These are phyloP conservation scores for Cicer chorassanicum DNA, from an alignment of 306 rosid genomes.

Conservation along the genomic window DNA sequence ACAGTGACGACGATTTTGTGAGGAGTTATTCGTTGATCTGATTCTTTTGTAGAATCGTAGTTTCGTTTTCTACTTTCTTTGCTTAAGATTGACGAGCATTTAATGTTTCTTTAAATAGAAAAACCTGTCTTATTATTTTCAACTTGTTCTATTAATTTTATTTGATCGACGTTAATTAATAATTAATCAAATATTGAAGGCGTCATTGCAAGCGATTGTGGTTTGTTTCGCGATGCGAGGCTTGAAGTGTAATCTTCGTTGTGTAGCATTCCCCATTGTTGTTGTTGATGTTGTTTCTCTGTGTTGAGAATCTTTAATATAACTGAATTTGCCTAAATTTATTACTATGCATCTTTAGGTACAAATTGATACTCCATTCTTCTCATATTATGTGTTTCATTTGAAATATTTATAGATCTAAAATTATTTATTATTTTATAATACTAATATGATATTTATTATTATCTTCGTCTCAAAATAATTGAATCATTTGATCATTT, in stretches of 20 bases:
- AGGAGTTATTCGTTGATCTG: conserved; percentile 19
- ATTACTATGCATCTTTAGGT: conserved; percentile 9
- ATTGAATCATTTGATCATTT: too few species aligned
- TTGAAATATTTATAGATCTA: too few species aligned
- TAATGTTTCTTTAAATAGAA: not conserved
- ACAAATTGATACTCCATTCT: not conserved
- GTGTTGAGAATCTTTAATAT: conserved; percentile 4
- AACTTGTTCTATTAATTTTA: not conserved
- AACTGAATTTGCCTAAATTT: not conserved
- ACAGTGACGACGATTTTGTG: not conserved
- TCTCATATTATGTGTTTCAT: too few species aligned
- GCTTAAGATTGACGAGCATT: not conserved
- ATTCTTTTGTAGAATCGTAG: conserved; percentile 1
- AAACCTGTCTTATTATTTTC: not conserved
- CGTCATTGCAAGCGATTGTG: not conserved
- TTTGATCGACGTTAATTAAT: not conserved
- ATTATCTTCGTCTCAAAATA: too few species aligned
- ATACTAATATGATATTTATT: too few species aligned
- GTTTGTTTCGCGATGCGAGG: not conserved
- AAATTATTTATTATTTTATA: too few species aligned
- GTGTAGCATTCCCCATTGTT: not conserved
- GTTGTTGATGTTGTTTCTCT: not conserved
- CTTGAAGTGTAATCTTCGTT: conserved; percentile 13
- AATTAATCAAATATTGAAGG: not conserved
- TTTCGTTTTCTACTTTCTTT: not conserved